phyloP scores from a whole-genome alignment of 164 flowering plant genomes.

The Platanus orientalis region DNA sequence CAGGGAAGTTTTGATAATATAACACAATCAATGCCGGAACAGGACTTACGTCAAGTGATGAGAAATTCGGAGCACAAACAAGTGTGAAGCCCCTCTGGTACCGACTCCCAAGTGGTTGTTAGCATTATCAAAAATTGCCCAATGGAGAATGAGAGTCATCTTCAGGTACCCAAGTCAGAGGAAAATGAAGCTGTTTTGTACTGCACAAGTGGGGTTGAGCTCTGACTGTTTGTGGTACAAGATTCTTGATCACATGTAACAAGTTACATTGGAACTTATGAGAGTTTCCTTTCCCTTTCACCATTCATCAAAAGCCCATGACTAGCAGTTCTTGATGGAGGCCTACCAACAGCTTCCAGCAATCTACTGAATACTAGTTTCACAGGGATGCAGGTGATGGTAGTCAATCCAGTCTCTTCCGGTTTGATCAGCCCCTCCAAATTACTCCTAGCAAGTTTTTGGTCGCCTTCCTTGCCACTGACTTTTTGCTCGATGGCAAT shows the following conservation, averaged over 20 bases:
- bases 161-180: neutral
- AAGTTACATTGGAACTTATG: conserved; percentile 26
- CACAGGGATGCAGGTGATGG: conserved; percentile 83
- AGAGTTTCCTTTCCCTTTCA: conserved; percentile 28
- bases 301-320: conserved; percentile 27
- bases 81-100: neutral
- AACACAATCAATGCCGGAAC: neutral
- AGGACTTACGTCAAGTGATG: neutral
- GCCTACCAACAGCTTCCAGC: conserved; percentile 74
- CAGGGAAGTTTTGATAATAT: neutral
- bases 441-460: conserved; percentile 17
- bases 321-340: conserved; percentile 42
- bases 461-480: conserved; percentile 14
- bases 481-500: conserved; percentile 46
- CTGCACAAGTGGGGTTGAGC: neutral
- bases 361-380: conserved; percentile 87
- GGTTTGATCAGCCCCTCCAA: conserved; percentile 47
- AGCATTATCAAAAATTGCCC: neutral
- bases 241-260: too few relatives aligned
- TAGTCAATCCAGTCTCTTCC: conserved; percentile 36
- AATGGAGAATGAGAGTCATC: neutral
- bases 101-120: too few relatives aligned
- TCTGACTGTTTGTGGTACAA: neutral
- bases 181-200: neutral
- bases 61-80: neutral